These are phyloP conservation scores for Nemania sp. DNA, from an alignment of 2,329 filamentous ascomycete species.

Conservation along the genomic window DNA sequence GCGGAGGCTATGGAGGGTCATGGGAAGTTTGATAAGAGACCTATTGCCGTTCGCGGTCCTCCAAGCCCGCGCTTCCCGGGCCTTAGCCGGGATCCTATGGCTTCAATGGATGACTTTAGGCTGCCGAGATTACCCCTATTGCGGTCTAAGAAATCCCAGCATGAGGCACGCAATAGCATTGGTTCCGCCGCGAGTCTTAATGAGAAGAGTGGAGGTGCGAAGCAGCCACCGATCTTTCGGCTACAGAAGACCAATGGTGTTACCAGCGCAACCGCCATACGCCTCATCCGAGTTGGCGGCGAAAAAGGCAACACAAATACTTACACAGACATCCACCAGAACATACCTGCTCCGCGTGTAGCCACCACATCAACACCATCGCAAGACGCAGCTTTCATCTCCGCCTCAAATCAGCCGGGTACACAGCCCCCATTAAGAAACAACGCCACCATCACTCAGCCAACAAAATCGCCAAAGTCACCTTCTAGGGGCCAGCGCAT, in stretches of 20 bases:
- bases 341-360: not conserved
- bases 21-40: constrained; percentile 29
- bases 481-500: constrained; percentile 15
- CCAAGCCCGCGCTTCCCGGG: constrained; percentile 36
- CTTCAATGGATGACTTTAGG: constrained; percentile 38
- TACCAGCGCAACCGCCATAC: constrained; percentile 37
- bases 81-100: constrained; percentile 30
- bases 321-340: not conserved
- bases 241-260: constrained; percentile 37
- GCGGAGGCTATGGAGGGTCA: constrained; percentile 15
- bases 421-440: not conserved
- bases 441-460: constrained; percentile 5
- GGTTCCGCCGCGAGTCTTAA: constrained; percentile 35
- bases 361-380: constrained; percentile 10
- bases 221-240: constrained; percentile 32
- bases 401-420: constrained; percentile 4
- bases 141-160: constrained; percentile 31
- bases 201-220: not conserved
- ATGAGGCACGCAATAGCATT: constrained; percentile 25
- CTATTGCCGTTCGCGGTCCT: constrained; percentile 35
- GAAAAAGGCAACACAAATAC: constrained; percentile 26
- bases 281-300: constrained; percentile 39
- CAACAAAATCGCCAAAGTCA: constrained; percentile 12
- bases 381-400: not conserved
- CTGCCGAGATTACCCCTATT: constrained; percentile 35